These are phyloP conservation scores for Aegilops umbellulata DNA, from an alignment of 176 grass and related monocot genomes.

Conservation along the genomic window DNA sequence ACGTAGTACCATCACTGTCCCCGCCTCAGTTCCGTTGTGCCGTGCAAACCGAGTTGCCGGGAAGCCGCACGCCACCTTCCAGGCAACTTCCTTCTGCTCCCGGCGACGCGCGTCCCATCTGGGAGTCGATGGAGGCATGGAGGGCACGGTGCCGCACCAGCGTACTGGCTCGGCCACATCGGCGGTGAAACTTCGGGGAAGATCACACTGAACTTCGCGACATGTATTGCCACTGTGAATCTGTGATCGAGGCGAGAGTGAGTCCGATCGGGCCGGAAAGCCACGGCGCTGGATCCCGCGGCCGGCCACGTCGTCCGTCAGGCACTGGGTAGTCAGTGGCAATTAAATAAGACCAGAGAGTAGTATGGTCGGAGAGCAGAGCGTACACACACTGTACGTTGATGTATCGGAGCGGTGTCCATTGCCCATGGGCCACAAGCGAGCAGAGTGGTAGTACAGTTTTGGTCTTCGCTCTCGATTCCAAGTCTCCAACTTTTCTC, in stretches of 20 bases:
- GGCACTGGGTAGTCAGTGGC: too few species aligned
- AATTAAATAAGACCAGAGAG: too few species aligned
- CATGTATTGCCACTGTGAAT: background rate
- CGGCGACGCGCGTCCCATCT: background rate
- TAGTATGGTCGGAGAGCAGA: background rate
- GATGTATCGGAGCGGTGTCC: background rate
- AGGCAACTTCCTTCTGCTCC: background rate
- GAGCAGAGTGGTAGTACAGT: conserved; percentile 12
- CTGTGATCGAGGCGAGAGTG: background rate
- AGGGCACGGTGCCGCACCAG: background rate
- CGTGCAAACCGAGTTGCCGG: too few species aligned
- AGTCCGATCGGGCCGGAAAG: background rate
- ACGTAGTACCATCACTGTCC: too few species aligned
- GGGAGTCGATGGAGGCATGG: background rate
- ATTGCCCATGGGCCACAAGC: background rate
- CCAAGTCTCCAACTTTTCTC: conserved; percentile 12
- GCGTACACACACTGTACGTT: too few species aligned
- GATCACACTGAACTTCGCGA: background rate
- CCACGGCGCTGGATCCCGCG: too few species aligned
- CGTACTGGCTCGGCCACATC: background rate
- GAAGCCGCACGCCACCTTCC: background rate
- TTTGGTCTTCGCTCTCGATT: background rate
- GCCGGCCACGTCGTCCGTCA: too few species aligned
- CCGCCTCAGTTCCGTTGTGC: background rate
- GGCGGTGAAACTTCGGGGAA: background rate